Evolutionary conservation across 2,329 filamentous ascomycete genomes (phyloP), one percentile per base, ranked within the genome.

Genomic region (Claviceps sp.): DNA sequence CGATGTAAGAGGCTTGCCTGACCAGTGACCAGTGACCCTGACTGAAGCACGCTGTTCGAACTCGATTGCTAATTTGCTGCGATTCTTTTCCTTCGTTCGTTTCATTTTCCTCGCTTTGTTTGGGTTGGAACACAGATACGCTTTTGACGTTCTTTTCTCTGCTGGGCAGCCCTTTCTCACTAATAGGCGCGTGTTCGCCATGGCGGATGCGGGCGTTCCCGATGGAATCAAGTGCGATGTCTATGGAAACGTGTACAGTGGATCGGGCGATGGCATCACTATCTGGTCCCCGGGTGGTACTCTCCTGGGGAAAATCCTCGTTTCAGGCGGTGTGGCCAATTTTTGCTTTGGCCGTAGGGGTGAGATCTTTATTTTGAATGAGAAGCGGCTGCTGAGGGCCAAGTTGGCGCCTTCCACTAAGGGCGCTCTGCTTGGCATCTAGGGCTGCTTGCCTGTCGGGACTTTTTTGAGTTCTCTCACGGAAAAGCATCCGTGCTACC

Each of bases 171-270:
- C 69, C 0, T 71, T 72, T 44, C 61, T 78, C 24, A 61, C 56
- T 1, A 77, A 78, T 57, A 67, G 70, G 16, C 66, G 75, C 34
- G 59, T 78, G 0, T 79, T 80, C 54, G 72, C 74, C 2, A 71
- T 73, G 59, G 71, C 72, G 1, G 70, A 73, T 42, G 64, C 59
- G 0, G 74, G 74, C 0, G 65, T 75, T 2, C 76, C 76, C 0
- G 72, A 66, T 54, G 69, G 66, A n/a, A 72, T 76, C 52, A 73
- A 74, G 52, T 72, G 68, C 52, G 73, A 75, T 48, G 55, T 65
- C 0, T 49, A 67, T 4, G 74, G 73, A 0, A 75, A 76, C 50
- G 69, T 78, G 0, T 77, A 75, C 60, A 64, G 69, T 36, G 74
- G 72, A 2, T 73, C 70, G 47, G 72, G 71, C 2, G 73, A 76